These are phyloP conservation scores for Nicotiana benthamiana DNA, from an alignment of 257 asterid species.

Conservation along the genomic window DNA sequence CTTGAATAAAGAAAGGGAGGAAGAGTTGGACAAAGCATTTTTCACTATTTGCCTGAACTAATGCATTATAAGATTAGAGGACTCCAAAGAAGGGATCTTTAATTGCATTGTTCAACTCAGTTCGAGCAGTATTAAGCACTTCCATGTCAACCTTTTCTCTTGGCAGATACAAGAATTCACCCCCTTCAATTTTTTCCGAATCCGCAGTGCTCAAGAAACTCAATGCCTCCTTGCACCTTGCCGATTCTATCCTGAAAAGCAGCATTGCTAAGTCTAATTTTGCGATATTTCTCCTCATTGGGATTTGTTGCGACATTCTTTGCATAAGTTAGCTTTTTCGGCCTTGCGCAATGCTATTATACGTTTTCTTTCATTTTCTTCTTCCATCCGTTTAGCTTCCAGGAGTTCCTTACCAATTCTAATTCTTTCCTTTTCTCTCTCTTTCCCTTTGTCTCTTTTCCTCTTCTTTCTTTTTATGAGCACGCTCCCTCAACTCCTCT, in stretches of 20 bases:
- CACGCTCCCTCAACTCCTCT: conserved; percentile 86
- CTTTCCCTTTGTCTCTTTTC: conserved; percentile 81
- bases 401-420: conserved; percentile 80
- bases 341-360: conserved; percentile 86
- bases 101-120: conserved; percentile 79
- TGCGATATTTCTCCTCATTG: conserved; percentile 83
- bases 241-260: conserved; percentile 96
- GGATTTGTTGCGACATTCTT: conserved; percentile 90
- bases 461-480: conserved; percentile 94
- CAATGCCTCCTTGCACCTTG: conserved; percentile 76
- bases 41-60: neutral
- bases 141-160: conserved; percentile 79
- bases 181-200: conserved; percentile 85
- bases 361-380: conserved; percentile 98
- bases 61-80: conserved; percentile 24
- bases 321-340: conserved; percentile 85
- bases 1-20: too few relatives aligned
- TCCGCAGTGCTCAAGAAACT: conserved; percentile 88
- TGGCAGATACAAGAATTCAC: conserved; percentile 67
- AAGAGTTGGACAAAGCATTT: neutral
- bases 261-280: conserved; percentile 81
- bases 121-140: conserved; percentile 84
- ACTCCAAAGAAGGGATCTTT: conserved; percentile 89
- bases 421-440: conserved; percentile 92
- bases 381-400: conserved; percentile 96